Evolutionary conservation across 2,329 filamentous ascomycete species (phyloP), one percentile per base, ranked within the genome.

Genomic region (Pseudogymnoascus sp.): DNA sequence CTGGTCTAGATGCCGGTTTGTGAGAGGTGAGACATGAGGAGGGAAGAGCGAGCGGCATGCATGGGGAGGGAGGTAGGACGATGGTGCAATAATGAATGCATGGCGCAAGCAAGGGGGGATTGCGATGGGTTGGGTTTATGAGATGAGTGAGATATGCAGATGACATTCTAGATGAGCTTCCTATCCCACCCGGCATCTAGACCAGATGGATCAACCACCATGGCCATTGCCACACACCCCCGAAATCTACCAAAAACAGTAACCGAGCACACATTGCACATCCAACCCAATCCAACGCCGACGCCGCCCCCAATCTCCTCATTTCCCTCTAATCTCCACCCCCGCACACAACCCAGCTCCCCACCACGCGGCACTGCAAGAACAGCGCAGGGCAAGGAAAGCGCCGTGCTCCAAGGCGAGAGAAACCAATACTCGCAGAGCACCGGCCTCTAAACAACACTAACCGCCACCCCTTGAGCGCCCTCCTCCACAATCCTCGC

Each of bases 401-500:
- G 18, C 28, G 25, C 28, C 6, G 28, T 31, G 28, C 28, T 31
- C 7, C 28, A 31, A 46, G 40, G 18, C 4, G 6, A 44, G 16
- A 23, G 11, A 23, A 44, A 18, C 16, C 16, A 1, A 10, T 8
- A 31, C 44, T 53, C 44, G 1, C 23, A 31, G 44, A 53, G 44
- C 5, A 53, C 14, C 23, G 11, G 23, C 23, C 25, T n/a, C 23
- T 53, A 53, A 28, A 53, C 44, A 28, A 4, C 44, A 53, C 44
- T 31, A 16, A 53, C 44, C 44, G 31, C 44, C 11, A 53, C 44
- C 6, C 44, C 44, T 23, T 53, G 12, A 14, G 44, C 44, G 23
- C 44, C 44, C 44, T 64, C 61, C 37, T 68, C 68, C 25, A 71
- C 67, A 42, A 71, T 71, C 8, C 67, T 59, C 5, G 69, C 69